Evolutionary conservation across 179 eudicot genomes (phyloP), one percentile per base, ranked within the genome.

Genomic region (Amaranthus tricolor): DNA sequence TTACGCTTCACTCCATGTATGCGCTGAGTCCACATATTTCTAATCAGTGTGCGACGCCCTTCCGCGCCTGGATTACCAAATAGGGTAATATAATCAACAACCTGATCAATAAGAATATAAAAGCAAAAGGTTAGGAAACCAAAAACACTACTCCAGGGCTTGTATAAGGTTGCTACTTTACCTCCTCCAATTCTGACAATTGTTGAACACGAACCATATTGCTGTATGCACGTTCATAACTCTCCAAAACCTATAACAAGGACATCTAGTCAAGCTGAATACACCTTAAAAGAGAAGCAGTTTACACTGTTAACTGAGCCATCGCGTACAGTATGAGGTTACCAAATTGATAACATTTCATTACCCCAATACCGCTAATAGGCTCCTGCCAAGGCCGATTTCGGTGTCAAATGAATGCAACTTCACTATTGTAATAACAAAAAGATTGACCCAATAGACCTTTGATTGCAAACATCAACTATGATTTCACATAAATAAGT

Each of bases 151-250:
- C 49, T 7, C 21, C 20, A 54, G 63, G 70, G 68, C 43, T 49
- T 53, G 64, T 11, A 81, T 1, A 63, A 72, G 60, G n/a, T 31
- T 40, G 73, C 17, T 52, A 73, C 48, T 55, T 49, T 81, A 95
- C 99, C 93, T 95, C 98, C 78, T 95, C 99, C 51, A 95, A 83
- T 73, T 95, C 99, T 61, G 99, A 95, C 82, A 95, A 82, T 77
- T 95, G 99, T 80, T 95, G 99, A 82, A 91, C 96, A 72, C 99
- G 97, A 76, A 95, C 99, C 99, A 95, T 95, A 81, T 93, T 95
- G 83, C 82, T 93, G 81, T 93, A 95, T 43, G 98, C 97, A 71
- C 98, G 98, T 72, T 95, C 99, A 45, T 93, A 95, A 86, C 99
- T 95, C 85, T 95, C 99, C 70, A 95, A 72, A 71, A 95, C 99